Evolutionary conservation across 2,329 filamentous ascomycete species (phyloP), one percentile per base, ranked within the genome.

Genomic region (Fusarium sp.): DNA sequence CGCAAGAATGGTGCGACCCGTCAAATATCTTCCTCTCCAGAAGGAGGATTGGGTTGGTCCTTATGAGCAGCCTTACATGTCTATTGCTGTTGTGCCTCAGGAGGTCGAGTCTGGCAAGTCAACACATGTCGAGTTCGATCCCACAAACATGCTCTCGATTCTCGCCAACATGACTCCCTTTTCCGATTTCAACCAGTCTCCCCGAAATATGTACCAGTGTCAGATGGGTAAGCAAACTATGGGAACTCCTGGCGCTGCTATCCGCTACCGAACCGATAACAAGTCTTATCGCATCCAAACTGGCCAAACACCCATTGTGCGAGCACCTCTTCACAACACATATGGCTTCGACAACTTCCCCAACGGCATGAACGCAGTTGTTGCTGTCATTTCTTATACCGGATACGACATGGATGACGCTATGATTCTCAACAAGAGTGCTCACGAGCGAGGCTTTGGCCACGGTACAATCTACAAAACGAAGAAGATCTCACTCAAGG

Each of bases 371-470:
- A 99, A 99, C 79, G 94, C 95, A 14, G 91, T 98, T 44, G 96
- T 99, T 66, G 96, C 96, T 67, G 97, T 99, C 82, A 98, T 99
- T 73, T 98, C 96, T 1, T 99, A 99, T 83, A 98, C 96, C 5
- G 96, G 96, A 58, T 99, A 98, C 84, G 96, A 99, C 88, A 99
- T 99, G 96, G 96, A 99, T 87, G 96, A 99, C 85, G 96, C 96
- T 81, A 98, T 98, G 96, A 98, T 99, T 81, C 88, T 99, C 81
- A 98, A 98, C 87, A 98, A 98, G 83, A 98, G 95, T 26, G 92
- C 96, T 6, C 94, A 98, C 82, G 96, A 99, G 83, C 91, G 96
- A 76, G 96, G 96, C 20, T 98, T 99, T 79, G 96, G 95, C 42
- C 91, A 98, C 79, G 96, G 96, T 63, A 97, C 95, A 10, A 95